These are phyloP conservation scores for Mucor plumbeus DNA, from an alignment of 371 early-diverging fungal genomes.

Conservation along the genomic window DNA sequence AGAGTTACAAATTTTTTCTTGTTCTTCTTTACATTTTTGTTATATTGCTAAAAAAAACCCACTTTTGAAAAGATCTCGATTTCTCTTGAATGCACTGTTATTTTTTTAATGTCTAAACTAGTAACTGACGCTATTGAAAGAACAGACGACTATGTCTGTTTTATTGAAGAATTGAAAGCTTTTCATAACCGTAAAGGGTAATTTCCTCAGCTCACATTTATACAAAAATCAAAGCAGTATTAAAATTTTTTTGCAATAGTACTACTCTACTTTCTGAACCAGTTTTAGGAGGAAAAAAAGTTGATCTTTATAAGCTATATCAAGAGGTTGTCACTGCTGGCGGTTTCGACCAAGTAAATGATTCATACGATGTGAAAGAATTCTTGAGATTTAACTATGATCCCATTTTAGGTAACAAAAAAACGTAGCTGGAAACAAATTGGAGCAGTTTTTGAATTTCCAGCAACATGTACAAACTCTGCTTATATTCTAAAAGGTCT, in stretches of 20 bases:
- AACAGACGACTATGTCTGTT: slow-evolving; percentile 72
- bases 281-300: slow-evolving; percentile 75
- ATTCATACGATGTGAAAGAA: not conserved
- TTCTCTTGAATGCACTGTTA: not conserved
- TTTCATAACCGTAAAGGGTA: slow-evolving; percentile 80
- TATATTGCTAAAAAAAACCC: not conserved
- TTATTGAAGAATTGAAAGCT: slow-evolving; percentile 70
- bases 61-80: not conserved
- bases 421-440: slow-evolving; percentile 80
- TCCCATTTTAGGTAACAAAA: slow-evolving; percentile 60
- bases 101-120: slow-evolving; percentile 28
- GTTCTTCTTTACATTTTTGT: not conserved
- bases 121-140: slow-evolving; percentile 67
- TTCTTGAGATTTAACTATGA: not conserved
- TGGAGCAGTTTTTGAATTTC: slow-evolving; percentile 74
- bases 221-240: not conserved
- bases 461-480: slow-evolving; percentile 81
- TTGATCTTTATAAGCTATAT: slow-evolving; percentile 74
- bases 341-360: slow-evolving; percentile 71
- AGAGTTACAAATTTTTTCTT: not conserved
- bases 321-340: slow-evolving; percentile 69
- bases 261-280: slow-evolving; percentile 71
- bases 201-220: not conserved
- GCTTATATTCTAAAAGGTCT: slow-evolving; percentile 81
- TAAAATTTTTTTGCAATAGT: slow-evolving; percentile 33